phyloP scores from a whole-genome alignment of 768 basidiomycete species.

The Tylopilus felleus region DNA sequence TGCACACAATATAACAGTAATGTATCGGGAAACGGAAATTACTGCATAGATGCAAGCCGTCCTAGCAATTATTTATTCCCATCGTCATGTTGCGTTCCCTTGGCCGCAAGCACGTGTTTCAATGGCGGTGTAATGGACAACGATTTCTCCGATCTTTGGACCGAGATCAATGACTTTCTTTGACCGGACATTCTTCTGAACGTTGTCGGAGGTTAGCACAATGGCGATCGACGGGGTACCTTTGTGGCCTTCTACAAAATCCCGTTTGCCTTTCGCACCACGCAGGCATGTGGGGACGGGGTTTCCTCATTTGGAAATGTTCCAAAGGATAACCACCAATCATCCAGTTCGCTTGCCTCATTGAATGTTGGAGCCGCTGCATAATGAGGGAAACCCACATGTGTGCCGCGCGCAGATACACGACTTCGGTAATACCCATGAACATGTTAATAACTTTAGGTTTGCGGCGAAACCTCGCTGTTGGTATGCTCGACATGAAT shows the following conservation, averaged over 20 bases:
- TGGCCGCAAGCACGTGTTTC: neutral
- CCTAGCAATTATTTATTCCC: neutral
- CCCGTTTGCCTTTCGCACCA: neutral
- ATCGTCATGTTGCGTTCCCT: neutral
- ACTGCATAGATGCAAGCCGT: neutral
- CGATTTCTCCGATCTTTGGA: neutral
- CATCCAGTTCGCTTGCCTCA: neutral
- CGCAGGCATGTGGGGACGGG: neutral
- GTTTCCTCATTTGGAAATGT: neutral
- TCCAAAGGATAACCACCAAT: neutral
- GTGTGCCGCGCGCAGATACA: neutral
- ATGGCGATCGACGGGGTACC: neutral
- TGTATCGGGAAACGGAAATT: neutral
- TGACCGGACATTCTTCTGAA: slow-evolving; percentile 2
- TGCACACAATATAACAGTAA: neutral
- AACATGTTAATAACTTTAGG: neutral
- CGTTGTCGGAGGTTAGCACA: neutral
- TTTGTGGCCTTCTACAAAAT: neutral
- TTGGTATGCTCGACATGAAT: neutral
- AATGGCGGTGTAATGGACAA: neutral
- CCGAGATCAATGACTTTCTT: neutral
- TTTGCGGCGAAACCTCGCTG: neutral
- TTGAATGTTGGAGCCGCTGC: neutral
- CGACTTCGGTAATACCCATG: neutral
- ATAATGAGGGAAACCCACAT: neutral